Evolutionary conservation across 306 rosid species (phyloP).

Genomic region (Sphenostylis stenocarpa): DNA sequence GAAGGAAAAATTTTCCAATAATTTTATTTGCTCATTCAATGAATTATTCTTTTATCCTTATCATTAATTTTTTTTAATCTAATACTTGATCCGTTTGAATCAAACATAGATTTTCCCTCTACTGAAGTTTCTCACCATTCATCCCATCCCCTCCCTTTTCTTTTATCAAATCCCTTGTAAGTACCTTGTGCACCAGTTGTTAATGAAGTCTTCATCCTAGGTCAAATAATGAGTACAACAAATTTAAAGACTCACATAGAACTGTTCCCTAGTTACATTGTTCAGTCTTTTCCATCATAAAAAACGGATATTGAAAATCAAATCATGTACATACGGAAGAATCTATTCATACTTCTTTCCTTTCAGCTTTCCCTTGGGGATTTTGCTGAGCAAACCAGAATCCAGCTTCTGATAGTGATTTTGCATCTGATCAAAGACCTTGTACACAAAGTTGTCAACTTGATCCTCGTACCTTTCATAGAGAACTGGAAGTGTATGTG

Average conservation of each 20-base stretch:
- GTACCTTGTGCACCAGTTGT: no score
- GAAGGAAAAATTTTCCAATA: no score
- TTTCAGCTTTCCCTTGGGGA: conserved; percentile 42
- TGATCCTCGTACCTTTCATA: conserved; percentile 86
- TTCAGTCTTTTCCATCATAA: conserved; percentile 13
- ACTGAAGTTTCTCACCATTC: no score
- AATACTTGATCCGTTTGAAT: no score
- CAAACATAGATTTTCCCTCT: no score
- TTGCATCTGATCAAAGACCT: conserved; percentile 57
- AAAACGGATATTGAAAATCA: not conserved
- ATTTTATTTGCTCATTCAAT: no score
- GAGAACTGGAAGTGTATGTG: conserved; percentile 83
- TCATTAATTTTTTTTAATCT: no score
- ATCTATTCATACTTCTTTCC: conserved; percentile 55
- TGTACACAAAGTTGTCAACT: conserved; percentile 64
- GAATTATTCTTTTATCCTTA: no score
- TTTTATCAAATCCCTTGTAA: no score
- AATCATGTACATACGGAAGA: conserved; percentile 26
- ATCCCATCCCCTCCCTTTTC: not conserved
- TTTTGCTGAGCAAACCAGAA: conserved; percentile 64
- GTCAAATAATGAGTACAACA: not conserved
- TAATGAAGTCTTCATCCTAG: not conserved
- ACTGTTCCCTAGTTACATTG: conserved; percentile 6
- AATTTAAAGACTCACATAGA: conserved; percentile 18
- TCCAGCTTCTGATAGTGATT: conserved; percentile 59